Base-by-base conservation (phyloP, 192 early-diverging fungal genomes). In the Spinellus fusiger region DNA sequence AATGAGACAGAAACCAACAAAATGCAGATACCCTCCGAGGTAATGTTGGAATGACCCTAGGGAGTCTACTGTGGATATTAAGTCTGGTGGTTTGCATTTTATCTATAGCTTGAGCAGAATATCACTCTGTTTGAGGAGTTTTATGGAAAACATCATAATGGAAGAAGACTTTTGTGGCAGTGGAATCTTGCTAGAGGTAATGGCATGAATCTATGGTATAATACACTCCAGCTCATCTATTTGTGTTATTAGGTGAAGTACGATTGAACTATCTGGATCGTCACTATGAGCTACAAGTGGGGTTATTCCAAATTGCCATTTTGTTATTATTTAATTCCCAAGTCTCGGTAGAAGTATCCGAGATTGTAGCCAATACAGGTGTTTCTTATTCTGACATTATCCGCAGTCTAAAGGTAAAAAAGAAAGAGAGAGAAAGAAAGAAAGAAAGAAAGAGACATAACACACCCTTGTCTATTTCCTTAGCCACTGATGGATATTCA, bases 11-110 rank as follows among this genome's bases (percentile, higher is more conserved):
- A 60, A 29, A 46, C 27, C 0, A 25, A 47, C 5, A 60, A 60
- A 56, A 89, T 94, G 25, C 84, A 87, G 65, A 80, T 96, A 46
- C 96, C 96, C 18, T 76, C 85, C 22, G 89, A 93, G 77, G 82
- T 98, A 76, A 54, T n/a, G 48, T 16, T 26, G 3, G 18, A 49
- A 52, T 57, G 27, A 22, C 27, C 6, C n/a, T 40, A 38, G 20
- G 9, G 22, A 8, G 37, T 22, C 1, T 5, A 48, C 13, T 33
- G 18, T 32, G 12, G 1, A 27, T 61, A 22, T 34, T 4, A 37
- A 47, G 26, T 48, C 25, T 6, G 1, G 4, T 26, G 31, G 28
- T 26, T 25, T 16, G 25, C 4, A 35, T 29, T 56, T 18, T 38
- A 1, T 18, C 0, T 59, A 8, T 37, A 88, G 84, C 63, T 93